phyloP scores from a whole-genome alignment of 73 alveolate species.

The Paramecium octaurelia region DNA sequence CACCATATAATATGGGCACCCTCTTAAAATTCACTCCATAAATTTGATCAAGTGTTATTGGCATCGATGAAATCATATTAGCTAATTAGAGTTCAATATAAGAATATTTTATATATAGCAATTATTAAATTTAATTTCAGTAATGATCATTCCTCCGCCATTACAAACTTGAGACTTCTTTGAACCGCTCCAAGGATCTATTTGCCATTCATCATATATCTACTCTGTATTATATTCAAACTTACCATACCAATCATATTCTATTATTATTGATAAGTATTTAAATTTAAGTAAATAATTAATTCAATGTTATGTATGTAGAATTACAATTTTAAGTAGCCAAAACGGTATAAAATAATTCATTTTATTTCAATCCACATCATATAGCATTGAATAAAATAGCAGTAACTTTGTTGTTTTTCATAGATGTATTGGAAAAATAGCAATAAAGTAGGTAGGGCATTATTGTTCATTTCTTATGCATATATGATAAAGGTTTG shows the following conservation, averaged over 20 bases:
- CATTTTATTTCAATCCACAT: neutral
- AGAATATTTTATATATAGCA: neutral
- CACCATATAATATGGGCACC: neutral
- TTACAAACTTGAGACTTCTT: neutral
- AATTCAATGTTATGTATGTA: neutral
- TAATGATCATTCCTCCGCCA: neutral
- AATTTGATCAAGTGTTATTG: constrained; percentile 28
- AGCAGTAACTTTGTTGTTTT: neutral
- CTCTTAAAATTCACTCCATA: constrained; percentile 17
- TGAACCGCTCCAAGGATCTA: neutral
- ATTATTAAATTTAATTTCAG: neutral
- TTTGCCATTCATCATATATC: neutral
- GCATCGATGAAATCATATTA: neutral
- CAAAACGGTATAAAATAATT: neutral
- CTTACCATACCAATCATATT: neutral
- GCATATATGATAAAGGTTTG: too few relatives aligned
- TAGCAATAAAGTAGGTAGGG: too few relatives aligned
- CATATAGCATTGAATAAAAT: neutral
- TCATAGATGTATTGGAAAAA: neutral
- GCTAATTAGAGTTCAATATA: neutral
- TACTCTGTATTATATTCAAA: neutral
- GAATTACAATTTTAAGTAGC: neutral
- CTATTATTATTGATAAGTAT: neutral
- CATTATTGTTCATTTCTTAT: too few relatives aligned
- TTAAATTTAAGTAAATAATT: neutral